Percentiles rank a stretch among this genome's conserved stretches.
Conservation (phyloP, 345 rosid species). For the Moricandia arvensis region DNA sequence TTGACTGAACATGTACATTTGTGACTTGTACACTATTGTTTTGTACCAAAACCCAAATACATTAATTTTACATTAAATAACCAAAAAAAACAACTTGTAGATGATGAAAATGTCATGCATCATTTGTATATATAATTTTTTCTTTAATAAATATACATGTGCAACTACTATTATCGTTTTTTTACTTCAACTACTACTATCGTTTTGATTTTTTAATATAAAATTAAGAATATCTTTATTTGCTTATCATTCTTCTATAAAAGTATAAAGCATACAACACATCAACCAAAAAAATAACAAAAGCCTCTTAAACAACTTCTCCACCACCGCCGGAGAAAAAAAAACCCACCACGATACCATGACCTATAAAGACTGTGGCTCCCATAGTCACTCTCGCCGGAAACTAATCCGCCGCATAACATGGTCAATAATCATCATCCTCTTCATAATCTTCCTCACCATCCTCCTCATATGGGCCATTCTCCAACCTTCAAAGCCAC, state of each 20-base stretch:
- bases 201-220: background rate
- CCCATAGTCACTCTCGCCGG: slow-evolving; percentile 40
- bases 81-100: background rate
- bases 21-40: background rate
- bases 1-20: background rate
- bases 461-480: slow-evolving; percentile 83
- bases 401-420: slow-evolving; percentile 38
- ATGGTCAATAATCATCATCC: slow-evolving; percentile 50
- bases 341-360: slow-evolving; percentile 43
- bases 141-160: background rate
- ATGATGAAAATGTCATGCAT: background rate
- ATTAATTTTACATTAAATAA: background rate
- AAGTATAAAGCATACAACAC: slow-evolving; percentile 18
- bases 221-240: background rate
- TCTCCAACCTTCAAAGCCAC: slow-evolving; percentile 81
- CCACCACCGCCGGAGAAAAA: slow-evolving; percentile 20
- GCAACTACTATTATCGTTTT: background rate
- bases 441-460: slow-evolving; percentile 50
- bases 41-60: background rate
- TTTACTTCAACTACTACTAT: background rate
- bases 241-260: slow-evolving; percentile 27
- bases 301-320: slow-evolving; percentile 27
- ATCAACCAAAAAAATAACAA: background rate
- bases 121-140: background rate
- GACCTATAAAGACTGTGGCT: slow-evolving; percentile 50